Evolutionary conservation across 768 basidiomycete species (phyloP).

Genomic region (Cubamyces sp.): DNA sequence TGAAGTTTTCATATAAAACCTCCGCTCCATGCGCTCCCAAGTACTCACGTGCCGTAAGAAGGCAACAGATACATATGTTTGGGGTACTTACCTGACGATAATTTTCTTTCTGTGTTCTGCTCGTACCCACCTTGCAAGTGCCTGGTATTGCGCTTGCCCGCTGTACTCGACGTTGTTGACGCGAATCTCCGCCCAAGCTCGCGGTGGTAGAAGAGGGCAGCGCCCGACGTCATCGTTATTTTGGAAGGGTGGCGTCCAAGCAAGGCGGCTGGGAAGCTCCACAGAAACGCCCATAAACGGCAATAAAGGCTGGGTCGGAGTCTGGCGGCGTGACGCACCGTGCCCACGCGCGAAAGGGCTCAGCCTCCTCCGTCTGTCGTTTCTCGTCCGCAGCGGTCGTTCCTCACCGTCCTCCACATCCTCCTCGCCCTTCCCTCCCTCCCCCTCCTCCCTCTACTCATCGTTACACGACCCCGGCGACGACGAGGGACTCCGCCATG

Average conservation of each 20-base stretch:
- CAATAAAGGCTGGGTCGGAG: slow-evolving; percentile 13
- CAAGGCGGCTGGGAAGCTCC: slow-evolving; percentile 15
- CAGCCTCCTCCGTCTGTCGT: slow-evolving; percentile 16
- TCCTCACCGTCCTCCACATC: slow-evolving; percentile 17
- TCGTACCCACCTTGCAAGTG: neutral
- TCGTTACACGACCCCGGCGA: slow-evolving; percentile 15
- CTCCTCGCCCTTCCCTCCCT: slow-evolving; percentile 9
- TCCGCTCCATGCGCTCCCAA: too few species aligned
- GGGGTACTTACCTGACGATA: neutral
- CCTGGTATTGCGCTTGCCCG: too few species aligned
- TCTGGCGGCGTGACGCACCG: slow-evolving; percentile 16
- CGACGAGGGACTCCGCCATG: slow-evolving; percentile 40
- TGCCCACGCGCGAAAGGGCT: slow-evolving; percentile 9
- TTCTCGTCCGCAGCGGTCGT: slow-evolving; percentile 11
- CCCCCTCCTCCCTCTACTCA: slow-evolving; percentile 10
- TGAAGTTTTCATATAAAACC: neutral
- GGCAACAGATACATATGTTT: neutral
- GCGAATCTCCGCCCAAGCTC: neutral
- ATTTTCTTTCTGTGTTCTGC: neutral
- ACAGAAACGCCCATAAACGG: slow-evolving; percentile 17
- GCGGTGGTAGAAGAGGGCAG: neutral
- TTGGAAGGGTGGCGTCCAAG: neutral
- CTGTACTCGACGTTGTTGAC: too few species aligned
- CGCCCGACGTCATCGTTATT: slow-evolving; percentile 6
- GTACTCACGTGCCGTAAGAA: neutral